These are phyloP conservation scores for Scytalidium lignicola DNA, from an alignment of 2,329 filamentous ascomycete genomes.

Conservation along the genomic window DNA sequence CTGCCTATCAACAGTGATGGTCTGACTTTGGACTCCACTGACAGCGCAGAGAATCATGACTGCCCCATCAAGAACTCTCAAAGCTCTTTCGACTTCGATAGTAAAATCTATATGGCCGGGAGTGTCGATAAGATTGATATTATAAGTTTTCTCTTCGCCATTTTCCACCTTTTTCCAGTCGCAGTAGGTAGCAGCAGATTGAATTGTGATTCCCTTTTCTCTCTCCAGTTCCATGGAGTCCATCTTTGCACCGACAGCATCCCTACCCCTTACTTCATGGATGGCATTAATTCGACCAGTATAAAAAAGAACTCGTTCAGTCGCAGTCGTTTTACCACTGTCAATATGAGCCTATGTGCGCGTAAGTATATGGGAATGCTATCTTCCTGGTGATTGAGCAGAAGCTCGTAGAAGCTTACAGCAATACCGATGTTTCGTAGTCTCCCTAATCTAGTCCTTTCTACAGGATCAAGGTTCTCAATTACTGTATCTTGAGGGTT, in stretches of 20 bases:
- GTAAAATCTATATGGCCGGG: slow-evolving; percentile 99
- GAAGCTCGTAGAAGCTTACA: slow-evolving; percentile 42
- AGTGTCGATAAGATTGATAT: slow-evolving; percentile 98
- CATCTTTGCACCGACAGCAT: slow-evolving; percentile 97
- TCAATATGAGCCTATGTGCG: slow-evolving; percentile 86
- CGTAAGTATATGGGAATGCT: slow-evolving; percentile 4
- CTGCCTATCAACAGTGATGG: slow-evolving; percentile 95
- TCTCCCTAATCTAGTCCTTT: slow-evolving; percentile 70
- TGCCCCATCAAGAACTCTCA: slow-evolving; percentile 91
- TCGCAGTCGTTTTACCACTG: slow-evolving; percentile 95
- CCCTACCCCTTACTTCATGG: slow-evolving; percentile 92
- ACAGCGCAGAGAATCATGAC: slow-evolving; percentile 99
- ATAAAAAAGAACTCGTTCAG: slow-evolving; percentile 96
- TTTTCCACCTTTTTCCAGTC: slow-evolving; percentile 89
- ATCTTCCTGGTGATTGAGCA: slow-evolving; percentile 2
- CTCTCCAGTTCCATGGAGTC: slow-evolving; percentile 98
- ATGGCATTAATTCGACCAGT: slow-evolving; percentile 95
- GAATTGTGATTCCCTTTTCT: slow-evolving; percentile 98
- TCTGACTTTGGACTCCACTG: slow-evolving; percentile 95
- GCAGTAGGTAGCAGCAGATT: slow-evolving; percentile 95
- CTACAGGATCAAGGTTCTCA: slow-evolving; percentile 47
- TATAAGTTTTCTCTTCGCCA: slow-evolving; percentile 83
- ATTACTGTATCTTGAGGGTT: slow-evolving; percentile 23
- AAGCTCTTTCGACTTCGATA: slow-evolving; percentile 92
- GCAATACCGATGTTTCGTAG: slow-evolving; percentile 98